phyloP scores from a whole-genome alignment of 495 filamentous ascomycete species.

The Podospora pseudopauciseta region DNA sequence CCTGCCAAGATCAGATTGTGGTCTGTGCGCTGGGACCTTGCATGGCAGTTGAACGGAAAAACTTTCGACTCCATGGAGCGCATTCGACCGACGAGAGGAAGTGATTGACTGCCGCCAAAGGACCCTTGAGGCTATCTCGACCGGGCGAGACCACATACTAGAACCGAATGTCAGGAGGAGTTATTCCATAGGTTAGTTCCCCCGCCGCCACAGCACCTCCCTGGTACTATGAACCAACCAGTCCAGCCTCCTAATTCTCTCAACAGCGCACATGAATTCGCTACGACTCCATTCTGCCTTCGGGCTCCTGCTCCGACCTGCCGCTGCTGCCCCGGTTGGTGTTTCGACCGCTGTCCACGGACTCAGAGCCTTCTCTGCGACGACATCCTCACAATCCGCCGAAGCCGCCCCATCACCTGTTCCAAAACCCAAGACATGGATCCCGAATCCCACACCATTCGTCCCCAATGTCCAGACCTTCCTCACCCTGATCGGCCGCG shows the following conservation, averaged over 20 bases:
- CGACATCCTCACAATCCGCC: slow-evolving; percentile 28
- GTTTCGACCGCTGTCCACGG: slow-evolving; percentile 18
- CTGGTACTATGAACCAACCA: background rate
- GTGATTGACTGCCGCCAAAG: slow-evolving; percentile 1
- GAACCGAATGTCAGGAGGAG: background rate
- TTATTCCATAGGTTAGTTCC: slow-evolving; percentile 1
- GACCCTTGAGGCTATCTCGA: slow-evolving; percentile 1
- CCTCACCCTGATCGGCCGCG: slow-evolving; percentile 86
- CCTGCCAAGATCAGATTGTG: slow-evolving; percentile 16
- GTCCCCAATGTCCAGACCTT: slow-evolving; percentile 86
- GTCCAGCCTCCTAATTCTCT: background rate
- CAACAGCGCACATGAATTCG: slow-evolving; percentile 32
- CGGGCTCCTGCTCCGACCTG: slow-evolving; percentile 32
- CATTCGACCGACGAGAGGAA: background rate
- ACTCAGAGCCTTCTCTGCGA: slow-evolving; percentile 23
- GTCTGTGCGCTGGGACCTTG: slow-evolving; percentile 18
- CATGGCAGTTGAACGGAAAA: slow-evolving; percentile 18
- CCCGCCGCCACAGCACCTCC: background rate
- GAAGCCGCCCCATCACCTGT: slow-evolving; percentile 37
- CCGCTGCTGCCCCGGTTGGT: slow-evolving; percentile 17
- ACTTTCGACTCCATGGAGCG: slow-evolving; percentile 20
- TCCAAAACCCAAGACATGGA: slow-evolving; percentile 21
- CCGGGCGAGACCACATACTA: background rate
- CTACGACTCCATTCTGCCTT: slow-evolving; percentile 28
- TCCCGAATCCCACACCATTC: slow-evolving; percentile 75